Percentiles rank a stretch among this genome's conserved stretches.
Conservation (phyloP, 768 basidiomycete genomes). For the Boletus rex-veris region DNA sequence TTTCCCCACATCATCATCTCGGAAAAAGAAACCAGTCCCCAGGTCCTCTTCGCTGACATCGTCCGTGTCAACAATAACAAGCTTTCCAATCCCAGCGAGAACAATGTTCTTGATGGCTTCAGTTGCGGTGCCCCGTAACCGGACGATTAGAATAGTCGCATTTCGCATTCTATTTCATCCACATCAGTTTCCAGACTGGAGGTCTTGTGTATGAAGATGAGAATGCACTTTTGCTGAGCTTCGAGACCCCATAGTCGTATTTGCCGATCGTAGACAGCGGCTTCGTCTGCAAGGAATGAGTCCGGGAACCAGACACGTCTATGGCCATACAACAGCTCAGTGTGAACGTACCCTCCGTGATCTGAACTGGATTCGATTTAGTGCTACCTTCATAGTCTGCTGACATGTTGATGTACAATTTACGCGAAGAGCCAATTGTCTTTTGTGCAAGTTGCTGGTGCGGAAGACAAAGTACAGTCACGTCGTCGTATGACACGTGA, state of each 20-base stretch:
- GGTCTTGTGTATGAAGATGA: neutral
- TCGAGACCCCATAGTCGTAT: conserved; percentile 98
- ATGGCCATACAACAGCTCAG: neutral
- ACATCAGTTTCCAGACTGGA: conserved; percentile 6
- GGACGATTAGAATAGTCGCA: conserved; percentile 82
- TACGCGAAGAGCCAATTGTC: neutral
- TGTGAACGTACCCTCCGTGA: conserved; percentile 61
- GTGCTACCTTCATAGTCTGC: conserved; percentile 27
- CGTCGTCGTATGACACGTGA: conserved; percentile 16
- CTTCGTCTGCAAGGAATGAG: conserved; percentile 43
- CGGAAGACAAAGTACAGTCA: no score
- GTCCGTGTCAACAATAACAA: conserved; percentile 79
- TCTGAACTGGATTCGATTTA: conserved; percentile 41
- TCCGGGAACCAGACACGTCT: neutral
- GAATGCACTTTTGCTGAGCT: conserved; percentile 83
- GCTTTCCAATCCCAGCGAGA: conserved; percentile 88
- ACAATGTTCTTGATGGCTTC: conserved; percentile 98
- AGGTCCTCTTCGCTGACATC: conserved; percentile 81
- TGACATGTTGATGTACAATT: conserved; percentile 14
- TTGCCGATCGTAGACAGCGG: conserved; percentile 93
- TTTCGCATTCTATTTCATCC: conserved; percentile 74
- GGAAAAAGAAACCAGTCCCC: conserved; percentile 88
- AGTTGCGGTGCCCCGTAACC: conserved; percentile 79
- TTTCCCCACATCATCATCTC: conserved; percentile 88
- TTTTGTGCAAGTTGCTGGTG: neutral